Evolutionary conservation across 2,329 filamentous ascomycete species (phyloP).

Genomic region (Penicillium sp.): DNA sequence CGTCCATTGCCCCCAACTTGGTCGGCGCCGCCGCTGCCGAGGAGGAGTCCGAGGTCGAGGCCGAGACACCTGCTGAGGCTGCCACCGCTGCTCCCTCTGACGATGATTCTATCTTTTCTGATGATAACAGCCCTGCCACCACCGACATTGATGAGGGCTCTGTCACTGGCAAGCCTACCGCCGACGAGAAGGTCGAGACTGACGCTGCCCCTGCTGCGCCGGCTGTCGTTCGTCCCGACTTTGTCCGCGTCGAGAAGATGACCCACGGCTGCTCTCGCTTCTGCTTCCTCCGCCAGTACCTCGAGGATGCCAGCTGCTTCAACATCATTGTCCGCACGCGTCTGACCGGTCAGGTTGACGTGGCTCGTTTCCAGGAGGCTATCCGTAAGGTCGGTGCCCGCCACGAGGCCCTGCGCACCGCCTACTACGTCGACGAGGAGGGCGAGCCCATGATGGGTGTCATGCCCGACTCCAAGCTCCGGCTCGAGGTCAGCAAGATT

Average conservation of each 20-base stretch:
- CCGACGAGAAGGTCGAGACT: neutral
- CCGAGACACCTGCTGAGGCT: neutral
- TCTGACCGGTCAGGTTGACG: neutral
- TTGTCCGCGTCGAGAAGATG: neutral
- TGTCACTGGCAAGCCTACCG: neutral
- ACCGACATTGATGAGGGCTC: neutral
- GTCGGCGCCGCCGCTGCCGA: neutral
- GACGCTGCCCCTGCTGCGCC: neutral
- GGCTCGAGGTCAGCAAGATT: neutral
- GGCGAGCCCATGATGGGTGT: neutral
- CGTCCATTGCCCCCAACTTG: neutral
- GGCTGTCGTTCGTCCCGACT: neutral
- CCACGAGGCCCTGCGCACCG: neutral
- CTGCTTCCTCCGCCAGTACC: neutral
- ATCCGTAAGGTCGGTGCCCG: neutral
- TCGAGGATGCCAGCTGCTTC: neutral
- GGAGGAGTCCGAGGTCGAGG: neutral
- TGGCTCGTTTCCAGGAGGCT: neutral
- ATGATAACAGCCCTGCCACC: neutral
- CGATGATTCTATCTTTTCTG: neutral
- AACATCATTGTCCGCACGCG: neutral
- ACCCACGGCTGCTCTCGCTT: neutral
- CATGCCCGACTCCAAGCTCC: neutral
- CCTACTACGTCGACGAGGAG: neutral
- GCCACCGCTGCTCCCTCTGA: neutral